Base-by-base conservation (phyloP, 352 stramenopile species). In the Paralagenidium karlingii region DNA sequence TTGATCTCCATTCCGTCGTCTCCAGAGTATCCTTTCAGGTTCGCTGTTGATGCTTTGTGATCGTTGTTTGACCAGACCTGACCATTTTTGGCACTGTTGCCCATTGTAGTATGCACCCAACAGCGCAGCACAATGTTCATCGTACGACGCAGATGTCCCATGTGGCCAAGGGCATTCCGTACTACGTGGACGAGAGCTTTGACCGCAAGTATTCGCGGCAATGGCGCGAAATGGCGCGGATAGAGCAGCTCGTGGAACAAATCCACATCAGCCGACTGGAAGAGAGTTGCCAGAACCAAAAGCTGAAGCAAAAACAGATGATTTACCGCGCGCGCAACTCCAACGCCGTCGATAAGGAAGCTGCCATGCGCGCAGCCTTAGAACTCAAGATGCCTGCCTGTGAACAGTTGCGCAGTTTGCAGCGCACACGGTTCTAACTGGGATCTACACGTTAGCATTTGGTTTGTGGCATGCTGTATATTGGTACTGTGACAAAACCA, bases 181-280 rank as follows among this genome's bases (percentile, higher is more conserved):
- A 92, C 63, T 92, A 88, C 41, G 79, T 92, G 31, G 76, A 85
- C 34, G 58, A 55, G 30, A 73, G 88, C 51, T 92, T 92, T 60
- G 74, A 90, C 19, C 70, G 78, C 45, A 82, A 77, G 53, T 90
- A 90, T 56, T 88, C 76, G 43, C 79, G 53, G 31, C 64, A 90
- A 52, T 90, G 76, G 74, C 68, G 79, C 32, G 76, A 92, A 57
- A 59, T 92, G 27, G 55, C 70, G 41, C 68, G 73, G 40, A 73
- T 92, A 7, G 76, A 92, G 66, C 68, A 85, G 65, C 75, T 88
- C 66, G 76, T 92, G 25, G 71, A 92, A 57, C 74, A 88, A 55
- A 67, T 75, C 32, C 68, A 90, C 44, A 55, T 86, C 43, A 62
- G 62, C 2, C 62, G 59, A 13, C 62, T 92, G 11, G 69, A 68